Evolutionary conservation across 192 early-diverging fungal genomes (phyloP), one percentile per base, ranked within the genome.

Genomic region (Rhizoclosmatium globosum): DNA sequence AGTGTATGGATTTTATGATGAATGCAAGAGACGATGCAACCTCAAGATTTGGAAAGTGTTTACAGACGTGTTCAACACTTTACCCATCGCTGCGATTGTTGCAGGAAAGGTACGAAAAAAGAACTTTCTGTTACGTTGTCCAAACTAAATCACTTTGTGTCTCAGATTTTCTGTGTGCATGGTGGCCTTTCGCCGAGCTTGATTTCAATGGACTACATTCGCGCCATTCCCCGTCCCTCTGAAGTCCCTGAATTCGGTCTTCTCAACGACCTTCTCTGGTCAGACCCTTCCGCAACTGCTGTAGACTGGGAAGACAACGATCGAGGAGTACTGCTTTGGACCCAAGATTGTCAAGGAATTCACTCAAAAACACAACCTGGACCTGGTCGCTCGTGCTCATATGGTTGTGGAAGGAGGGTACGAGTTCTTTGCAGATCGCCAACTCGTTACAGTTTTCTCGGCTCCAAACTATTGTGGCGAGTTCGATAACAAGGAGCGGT

Each of bases 381-480:
- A 98, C 77, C 85, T 98, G 58, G 93, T 98, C 39, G 78, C 78
- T 15, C 43, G 95, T 39, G 96, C 97, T 2, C 97, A 98, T 84
- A 94, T 95, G 93, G 95, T 98, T 11, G 96, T 98, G 53, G 96
- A 98, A 79, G 96, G 78, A 38, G 78, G 78, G n/a, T 98, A 97
- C 84, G 95, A 98, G 87, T 98, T 98, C 74, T 98, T 96, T 85
- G 90, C 92, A 66, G 92, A 95, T 59, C 90, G 95, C 41, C 91
- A 92, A 39, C 83, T 98, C 72, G 97, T 98, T 1, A 98, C 97
- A 3, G 89, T 98, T 6, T 98, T 98, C 74, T 94, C 94, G 3
- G 97, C 97, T 7, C 96, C 97, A 66, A 97, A 99, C 83, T 97
- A 97, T 83, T 99, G 97, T 81, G 96, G 96, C 71, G 97, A 98